These are phyloP conservation scores for Corniculantispora saksenae DNA, from an alignment of 2,329 filamentous ascomycete genomes.

Conservation along the genomic window DNA sequence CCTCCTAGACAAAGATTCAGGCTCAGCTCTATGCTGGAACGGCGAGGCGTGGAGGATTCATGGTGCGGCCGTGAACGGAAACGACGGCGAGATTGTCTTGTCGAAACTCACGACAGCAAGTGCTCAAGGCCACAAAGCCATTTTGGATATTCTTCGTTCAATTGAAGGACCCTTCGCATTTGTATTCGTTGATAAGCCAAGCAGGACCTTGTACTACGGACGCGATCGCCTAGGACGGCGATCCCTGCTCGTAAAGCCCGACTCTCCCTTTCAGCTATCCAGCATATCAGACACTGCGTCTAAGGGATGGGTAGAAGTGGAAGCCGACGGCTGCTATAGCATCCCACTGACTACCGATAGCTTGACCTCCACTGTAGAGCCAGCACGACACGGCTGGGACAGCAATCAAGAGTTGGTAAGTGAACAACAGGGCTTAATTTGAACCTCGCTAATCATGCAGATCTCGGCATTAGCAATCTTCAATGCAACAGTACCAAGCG, in stretches of 20 bases:
- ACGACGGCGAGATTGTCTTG: slow-evolving; percentile 77
- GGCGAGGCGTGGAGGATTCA: slow-evolving; percentile 87
- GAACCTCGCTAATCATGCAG: slow-evolving; percentile 27
- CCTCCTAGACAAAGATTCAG: slow-evolving; percentile 55
- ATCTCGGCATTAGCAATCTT: slow-evolving; percentile 56
- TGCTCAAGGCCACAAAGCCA: slow-evolving; percentile 31
- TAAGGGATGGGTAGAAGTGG: slow-evolving; percentile 73
- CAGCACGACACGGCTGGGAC: slow-evolving; percentile 33
- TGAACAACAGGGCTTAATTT: slow-evolving; percentile 22
- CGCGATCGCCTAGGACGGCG: slow-evolving; percentile 85
- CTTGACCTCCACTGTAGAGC: slow-evolving; percentile 17
- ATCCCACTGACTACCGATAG: slow-evolving; percentile 51
- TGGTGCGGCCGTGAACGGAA: slow-evolving; percentile 61
- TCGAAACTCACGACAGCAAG: slow-evolving; percentile 53
- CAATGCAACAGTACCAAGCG: slow-evolving; percentile 47
- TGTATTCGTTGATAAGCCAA: slow-evolving; percentile 70
- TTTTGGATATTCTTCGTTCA: slow-evolving; percentile 56
- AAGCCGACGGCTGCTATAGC: slow-evolving; percentile 78
- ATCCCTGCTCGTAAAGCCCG: slow-evolving; percentile 68
- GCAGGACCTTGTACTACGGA: slow-evolving; percentile 72
- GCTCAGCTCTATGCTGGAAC: slow-evolving; percentile 89
- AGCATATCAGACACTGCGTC: slow-evolving; percentile 64
- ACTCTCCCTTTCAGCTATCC: slow-evolving; percentile 60
- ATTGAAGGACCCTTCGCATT: slow-evolving; percentile 89
- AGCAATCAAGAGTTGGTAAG: slow-evolving; percentile 48